Percentiles rank a stretch among this genome's conserved stretches.
These are phyloP conservation scores for Polyporus arcularius DNA, from an alignment of 768 basidiomycete species.

Conservation along the genomic window DNA sequence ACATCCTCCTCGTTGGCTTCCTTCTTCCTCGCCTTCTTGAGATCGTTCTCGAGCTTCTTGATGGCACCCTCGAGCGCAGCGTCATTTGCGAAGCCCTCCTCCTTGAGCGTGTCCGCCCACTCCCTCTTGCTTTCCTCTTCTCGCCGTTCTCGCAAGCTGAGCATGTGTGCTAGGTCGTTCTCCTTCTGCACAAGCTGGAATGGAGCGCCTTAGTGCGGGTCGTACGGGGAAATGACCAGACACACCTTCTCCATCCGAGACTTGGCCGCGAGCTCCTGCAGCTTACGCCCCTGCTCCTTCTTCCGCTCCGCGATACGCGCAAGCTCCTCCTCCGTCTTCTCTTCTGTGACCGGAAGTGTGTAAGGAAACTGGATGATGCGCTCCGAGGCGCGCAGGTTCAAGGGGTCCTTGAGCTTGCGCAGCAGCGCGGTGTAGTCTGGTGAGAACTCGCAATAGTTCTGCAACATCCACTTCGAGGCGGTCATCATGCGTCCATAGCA, in stretches of 20 bases:
- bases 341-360: constrained; percentile 57
- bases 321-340: constrained; percentile 92
- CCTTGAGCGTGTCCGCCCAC: constrained; percentile 64
- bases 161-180: constrained; percentile 64
- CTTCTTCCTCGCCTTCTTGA: constrained; percentile 81
- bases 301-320: constrained; percentile 74
- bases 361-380: constrained; percentile 90
- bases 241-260: constrained; percentile 82
- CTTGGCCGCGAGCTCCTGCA: constrained; percentile 91
- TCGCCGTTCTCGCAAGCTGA: constrained; percentile 63
- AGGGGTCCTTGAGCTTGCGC: constrained; percentile 67
- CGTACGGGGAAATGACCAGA: not conserved
- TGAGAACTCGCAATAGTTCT: constrained; percentile 82
- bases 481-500: not conserved
- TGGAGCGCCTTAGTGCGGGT: not conserved
- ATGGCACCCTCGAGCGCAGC: constrained; percentile 77
- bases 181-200: constrained; percentile 74
- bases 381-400: constrained; percentile 60
- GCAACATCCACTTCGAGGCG: constrained; percentile 79
- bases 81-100: constrained; percentile 78
- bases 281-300: constrained; percentile 81
- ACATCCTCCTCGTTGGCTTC: constrained; percentile 70
- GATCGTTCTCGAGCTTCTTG: constrained; percentile 79
- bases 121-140: constrained; percentile 66
- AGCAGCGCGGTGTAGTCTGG: constrained; percentile 72